phyloP scores from a whole-genome alignment of 1,284 basidiomycete genomes.

The Anthracocystis setariae region DNA sequence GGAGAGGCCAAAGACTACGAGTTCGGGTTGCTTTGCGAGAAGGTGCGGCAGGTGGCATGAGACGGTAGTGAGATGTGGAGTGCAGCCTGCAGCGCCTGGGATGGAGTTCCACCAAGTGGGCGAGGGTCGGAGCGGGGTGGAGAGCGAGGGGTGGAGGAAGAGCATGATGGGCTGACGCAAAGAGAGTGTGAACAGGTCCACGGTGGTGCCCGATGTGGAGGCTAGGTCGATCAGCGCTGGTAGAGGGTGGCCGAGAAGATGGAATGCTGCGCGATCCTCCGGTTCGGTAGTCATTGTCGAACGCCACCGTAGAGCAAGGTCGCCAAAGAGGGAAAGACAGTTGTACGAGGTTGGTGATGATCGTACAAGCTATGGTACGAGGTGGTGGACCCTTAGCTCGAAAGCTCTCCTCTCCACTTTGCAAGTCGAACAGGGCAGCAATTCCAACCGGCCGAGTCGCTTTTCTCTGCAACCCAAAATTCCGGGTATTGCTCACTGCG shows the following conservation, averaged over 20 bases:
- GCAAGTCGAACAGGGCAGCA: background rate
- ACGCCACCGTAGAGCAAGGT: too few species aligned
- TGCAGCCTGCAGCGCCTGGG: constrained; percentile 37
- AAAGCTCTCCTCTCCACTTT: background rate
- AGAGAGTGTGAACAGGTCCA: constrained; percentile 62
- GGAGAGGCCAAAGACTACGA: constrained; percentile 57
- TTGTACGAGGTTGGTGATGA: too few species aligned
- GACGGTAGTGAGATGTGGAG: constrained; percentile 44
- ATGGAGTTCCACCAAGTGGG: constrained; percentile 34
- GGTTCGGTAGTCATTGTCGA: constrained; percentile 3
- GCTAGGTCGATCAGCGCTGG: constrained; percentile 55
- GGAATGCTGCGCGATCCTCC: constrained; percentile 50
- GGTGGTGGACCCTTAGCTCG: background rate
- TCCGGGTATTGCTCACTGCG: background rate
- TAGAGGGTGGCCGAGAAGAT: constrained; percentile 62
- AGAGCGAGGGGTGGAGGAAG: constrained; percentile 47
- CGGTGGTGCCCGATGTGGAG: constrained; percentile 38
- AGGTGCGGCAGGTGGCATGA: constrained; percentile 24
- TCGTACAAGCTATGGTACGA: too few species aligned
- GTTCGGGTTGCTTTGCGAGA: constrained; percentile 31
- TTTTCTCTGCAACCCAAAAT: background rate
- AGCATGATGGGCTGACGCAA: constrained; percentile 56
- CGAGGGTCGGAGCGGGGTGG: constrained; percentile 13
- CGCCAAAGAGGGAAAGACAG: too few species aligned
- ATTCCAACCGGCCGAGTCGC: background rate